These are phyloP conservation scores for Nectriaceae sp. DNA, from an alignment of 2,329 filamentous ascomycete genomes.

Conservation along the genomic window DNA sequence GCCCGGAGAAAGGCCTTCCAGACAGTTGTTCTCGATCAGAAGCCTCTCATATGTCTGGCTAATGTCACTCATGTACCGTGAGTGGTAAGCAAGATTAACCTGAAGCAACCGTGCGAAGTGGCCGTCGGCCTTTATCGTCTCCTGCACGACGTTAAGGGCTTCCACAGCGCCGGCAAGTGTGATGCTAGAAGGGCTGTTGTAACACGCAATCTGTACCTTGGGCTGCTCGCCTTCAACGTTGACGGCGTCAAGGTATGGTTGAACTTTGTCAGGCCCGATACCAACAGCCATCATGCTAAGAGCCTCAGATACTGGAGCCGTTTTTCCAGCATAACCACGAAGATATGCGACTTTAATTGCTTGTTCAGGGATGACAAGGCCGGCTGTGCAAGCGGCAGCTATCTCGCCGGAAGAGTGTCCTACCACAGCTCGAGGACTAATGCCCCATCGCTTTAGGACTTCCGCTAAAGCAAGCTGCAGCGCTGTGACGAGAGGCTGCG, in stretches of 20 bases:
- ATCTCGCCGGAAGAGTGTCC: conserved; percentile 54
- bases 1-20: neutral
- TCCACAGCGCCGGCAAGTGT: conserved; percentile 52
- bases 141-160: conserved; percentile 44
- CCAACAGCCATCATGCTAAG: conserved; percentile 61
- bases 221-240: conserved; percentile 6
- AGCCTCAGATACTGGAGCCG: conserved; percentile 35
- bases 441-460: conserved; percentile 44
- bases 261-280: conserved; percentile 34
- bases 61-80: conserved; percentile 53
- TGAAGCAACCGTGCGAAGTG: conserved; percentile 50
- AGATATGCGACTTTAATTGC: conserved; percentile 53
- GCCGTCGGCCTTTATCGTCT: conserved; percentile 40
- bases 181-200: conserved; percentile 54
- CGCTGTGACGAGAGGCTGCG: conserved; percentile 46
- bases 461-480: conserved; percentile 50
- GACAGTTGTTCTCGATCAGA: conserved; percentile 11
- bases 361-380: conserved; percentile 45
- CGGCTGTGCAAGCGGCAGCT: conserved; percentile 46
- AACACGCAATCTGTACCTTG: conserved; percentile 39
- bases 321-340: conserved; percentile 43
- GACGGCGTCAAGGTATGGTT: conserved; percentile 5
- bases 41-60: conserved; percentile 35
- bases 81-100: conserved; percentile 56
- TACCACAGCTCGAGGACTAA: conserved; percentile 41